phyloP scores from a whole-genome alignment of 2,329 filamentous ascomycete genomes.

The Ophiostoma novo-ulmi region DNA sequence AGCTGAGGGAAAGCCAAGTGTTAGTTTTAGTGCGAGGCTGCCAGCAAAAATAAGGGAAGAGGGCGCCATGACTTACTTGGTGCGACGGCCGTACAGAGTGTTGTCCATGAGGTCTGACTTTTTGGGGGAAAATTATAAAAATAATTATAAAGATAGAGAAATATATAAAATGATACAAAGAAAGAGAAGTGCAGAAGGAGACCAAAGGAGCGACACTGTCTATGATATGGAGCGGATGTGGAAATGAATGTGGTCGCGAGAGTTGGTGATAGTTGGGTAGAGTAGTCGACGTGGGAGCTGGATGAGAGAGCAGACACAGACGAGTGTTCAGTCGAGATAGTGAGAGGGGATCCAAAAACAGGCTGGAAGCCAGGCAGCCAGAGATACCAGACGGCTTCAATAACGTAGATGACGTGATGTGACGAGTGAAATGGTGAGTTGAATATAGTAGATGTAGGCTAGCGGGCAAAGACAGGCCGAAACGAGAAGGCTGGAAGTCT shows the following conservation, averaged over 20 bases:
- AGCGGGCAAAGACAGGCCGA: background rate
- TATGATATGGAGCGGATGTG: background rate
- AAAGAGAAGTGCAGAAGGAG: background rate
- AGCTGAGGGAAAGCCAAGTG: slow-evolving; percentile 45
- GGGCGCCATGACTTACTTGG: slow-evolving; percentile 57
- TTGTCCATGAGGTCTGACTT: slow-evolving; percentile 47
- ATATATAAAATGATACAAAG: too few species aligned
- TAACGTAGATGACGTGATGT: background rate
- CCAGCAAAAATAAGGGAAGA: slow-evolving; percentile 18
- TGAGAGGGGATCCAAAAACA: slow-evolving; percentile 18
- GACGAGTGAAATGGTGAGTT: background rate
- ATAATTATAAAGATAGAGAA: background rate
- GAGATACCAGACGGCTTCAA: background rate
- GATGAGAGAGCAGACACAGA: background rate
- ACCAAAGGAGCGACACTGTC: background rate
- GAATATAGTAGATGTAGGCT: background rate
- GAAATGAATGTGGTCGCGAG: background rate
- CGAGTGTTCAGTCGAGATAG: slow-evolving; percentile 23
- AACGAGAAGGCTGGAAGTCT: background rate
- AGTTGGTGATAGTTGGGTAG: background rate
- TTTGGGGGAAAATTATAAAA: slow-evolving; percentile 26
- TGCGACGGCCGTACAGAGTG: slow-evolving; percentile 73
- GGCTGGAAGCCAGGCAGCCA: slow-evolving; percentile 15
- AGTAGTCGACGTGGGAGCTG: background rate
- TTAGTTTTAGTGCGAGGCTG: slow-evolving; percentile 16